A percentile compares a stretch with the other conserved stretches of the same genome.
Conservation (phyloP, 345 rosid species). For the Eucalyptus urophylla region DNA sequence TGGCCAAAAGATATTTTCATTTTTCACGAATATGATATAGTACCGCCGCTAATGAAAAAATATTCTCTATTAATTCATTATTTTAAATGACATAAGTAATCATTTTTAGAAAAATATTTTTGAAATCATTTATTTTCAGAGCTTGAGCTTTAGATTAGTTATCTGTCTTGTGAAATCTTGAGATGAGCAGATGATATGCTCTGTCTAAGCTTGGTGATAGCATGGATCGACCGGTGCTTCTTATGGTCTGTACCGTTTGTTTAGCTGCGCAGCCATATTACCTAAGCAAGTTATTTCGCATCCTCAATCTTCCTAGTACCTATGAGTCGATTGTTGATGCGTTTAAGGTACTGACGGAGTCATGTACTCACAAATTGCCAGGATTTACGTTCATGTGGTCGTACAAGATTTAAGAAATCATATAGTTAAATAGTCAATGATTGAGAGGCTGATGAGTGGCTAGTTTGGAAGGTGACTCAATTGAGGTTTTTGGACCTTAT, state of each 20-base stretch:
- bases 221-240: background rate
- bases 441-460: background rate
- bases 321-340: background rate
- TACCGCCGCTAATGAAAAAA: no score
- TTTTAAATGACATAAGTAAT: no score
- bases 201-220: background rate
- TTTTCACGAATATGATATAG: no score
- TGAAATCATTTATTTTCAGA: no score
- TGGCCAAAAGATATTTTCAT: no score
- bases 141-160: no score
- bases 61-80: no score
- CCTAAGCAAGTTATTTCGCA: background rate
- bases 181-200: background rate
- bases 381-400: background rate
- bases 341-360: background rate
- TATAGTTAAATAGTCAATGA: background rate
- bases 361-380: background rate
- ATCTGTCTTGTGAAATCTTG: background rate
- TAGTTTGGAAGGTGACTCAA: background rate
- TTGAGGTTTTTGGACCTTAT: background rate
- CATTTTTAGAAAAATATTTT: no score
- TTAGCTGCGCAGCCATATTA: background rate
- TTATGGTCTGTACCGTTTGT: background rate
- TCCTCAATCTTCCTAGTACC: background rate
- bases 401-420: background rate